Base-by-base conservation (phyloP, 2,329 filamentous ascomycete species). In the Colletotrichum australisinense region DNA sequence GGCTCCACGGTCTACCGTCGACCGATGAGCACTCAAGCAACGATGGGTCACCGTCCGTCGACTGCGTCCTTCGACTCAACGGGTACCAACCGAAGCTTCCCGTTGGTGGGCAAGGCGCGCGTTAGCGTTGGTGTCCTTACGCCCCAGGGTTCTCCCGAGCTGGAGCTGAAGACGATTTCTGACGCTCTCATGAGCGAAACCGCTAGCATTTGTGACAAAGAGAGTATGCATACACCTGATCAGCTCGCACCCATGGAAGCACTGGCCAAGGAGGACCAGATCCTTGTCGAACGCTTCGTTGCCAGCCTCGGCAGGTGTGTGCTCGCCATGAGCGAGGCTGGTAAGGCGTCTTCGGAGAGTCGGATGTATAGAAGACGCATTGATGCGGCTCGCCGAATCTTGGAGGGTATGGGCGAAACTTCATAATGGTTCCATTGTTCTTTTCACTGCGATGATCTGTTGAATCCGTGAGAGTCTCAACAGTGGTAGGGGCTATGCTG, bases 371-470 rank as follows among this genome's bases (percentile, higher is more conserved):
- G 94, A 73, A 86, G 93, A 75, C 88, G 93, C 76, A 87, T 98
- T 63, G 94, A 97, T 76, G 90, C 91, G 65, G 95, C 95, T 5
- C 90, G 92, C 73, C 88, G 90, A 65, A 88, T 94, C 4, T 85
- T 97, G 35, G 94, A 96, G 76, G 94, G 94, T 5, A 84, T 91
- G 72, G 88, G 92, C 75, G 86, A 63, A 62, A 72, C 68, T 63
- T 72, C 63, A 46, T 69, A 30, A 67, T 24, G 35, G 24, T 65
- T 22, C 62, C 66, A 53, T 66, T 67, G 62, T 73, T 67, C 52
- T 58, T 72, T 58, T 73, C 55, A 46, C 57, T 72, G 53, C 30
- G 24, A 57, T 60, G 14, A 57, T 32, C 26, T 60, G n/a, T 24
- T 63, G 68, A 63, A 46, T 24, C 32, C 49, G 63, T 49, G 35